Conservation (phyloP, 805 yeast species). For the Suhomyces kilbournensis region DNA sequence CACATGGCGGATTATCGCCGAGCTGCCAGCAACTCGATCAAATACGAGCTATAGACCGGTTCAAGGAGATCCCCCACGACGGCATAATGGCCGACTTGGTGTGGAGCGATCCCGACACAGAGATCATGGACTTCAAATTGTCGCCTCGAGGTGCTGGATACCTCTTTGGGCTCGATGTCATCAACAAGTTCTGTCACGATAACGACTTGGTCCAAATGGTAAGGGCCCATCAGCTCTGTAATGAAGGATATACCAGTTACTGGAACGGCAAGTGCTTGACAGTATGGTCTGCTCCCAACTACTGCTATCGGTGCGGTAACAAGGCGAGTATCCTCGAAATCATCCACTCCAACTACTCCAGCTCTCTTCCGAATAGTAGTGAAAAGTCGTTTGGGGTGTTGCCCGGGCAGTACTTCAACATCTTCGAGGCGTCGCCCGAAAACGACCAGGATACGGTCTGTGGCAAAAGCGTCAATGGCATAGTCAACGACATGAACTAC, state of each 20-base stretch:
- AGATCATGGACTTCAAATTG: constrained; percentile 72
- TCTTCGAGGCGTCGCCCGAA: constrained; percentile 96
- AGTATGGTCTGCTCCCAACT: constrained; percentile 98
- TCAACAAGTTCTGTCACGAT: constrained; percentile 74
- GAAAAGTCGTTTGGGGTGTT: constrained; percentile 25
- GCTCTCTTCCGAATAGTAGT: not conserved
- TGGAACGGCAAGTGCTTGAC: constrained; percentile 91
- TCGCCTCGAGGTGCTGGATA: constrained; percentile 98
- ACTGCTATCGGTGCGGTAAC: constrained; percentile 95
- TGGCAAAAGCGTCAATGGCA: constrained; percentile 41
- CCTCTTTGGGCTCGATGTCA: constrained; percentile 89
- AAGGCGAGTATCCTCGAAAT: constrained; percentile 96
- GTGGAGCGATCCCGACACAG: constrained; percentile 97
- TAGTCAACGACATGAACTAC: constrained; percentile 9
- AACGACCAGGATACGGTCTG: constrained; percentile 58
- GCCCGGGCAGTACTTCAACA: constrained; percentile 74
- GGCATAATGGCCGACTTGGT: constrained; percentile 99
- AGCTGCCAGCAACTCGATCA: constrained; percentile 93
- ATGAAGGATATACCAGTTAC: constrained; percentile 90
- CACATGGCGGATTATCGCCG: constrained; percentile 96
- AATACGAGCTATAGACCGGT: constrained; percentile 83
- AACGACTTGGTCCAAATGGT: constrained; percentile 79
- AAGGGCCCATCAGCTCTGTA: constrained; percentile 95
- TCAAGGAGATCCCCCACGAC: constrained; percentile 95
- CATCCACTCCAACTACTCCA: constrained; percentile 44